Conservation (phyloP, 2,329 filamentous ascomycete genomes). For the Calonectria fujianensis region DNA sequence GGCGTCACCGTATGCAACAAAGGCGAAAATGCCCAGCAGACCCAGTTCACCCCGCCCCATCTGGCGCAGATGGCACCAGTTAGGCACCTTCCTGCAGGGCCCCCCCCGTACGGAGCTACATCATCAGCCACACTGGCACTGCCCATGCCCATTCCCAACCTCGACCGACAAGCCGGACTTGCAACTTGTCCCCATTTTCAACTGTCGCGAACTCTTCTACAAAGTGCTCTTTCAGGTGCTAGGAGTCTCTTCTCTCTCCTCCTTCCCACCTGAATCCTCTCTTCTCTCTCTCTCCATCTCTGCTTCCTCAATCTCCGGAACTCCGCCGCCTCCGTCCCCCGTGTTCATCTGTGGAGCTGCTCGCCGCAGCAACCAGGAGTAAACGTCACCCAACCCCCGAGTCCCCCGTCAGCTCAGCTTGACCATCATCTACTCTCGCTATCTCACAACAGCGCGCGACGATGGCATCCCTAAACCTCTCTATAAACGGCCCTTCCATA, state of each 20-base stretch:
- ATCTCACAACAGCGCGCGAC: conserved; percentile 50
- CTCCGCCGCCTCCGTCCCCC: conserved; percentile 37
- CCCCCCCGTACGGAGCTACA: conserved; percentile 49
- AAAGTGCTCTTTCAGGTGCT: conserved; percentile 41
- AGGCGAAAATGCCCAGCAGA: conserved; percentile 30
- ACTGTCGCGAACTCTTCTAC: conserved; percentile 39
- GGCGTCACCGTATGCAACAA: conserved; percentile 38
- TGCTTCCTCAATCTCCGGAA: conserved; percentile 32
- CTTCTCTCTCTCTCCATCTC: conserved; percentile 23
- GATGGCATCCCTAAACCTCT: conserved; percentile 89
- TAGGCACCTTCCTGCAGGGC: conserved; percentile 44
- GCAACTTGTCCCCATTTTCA: conserved; percentile 46
- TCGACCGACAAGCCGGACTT: conserved; percentile 43
- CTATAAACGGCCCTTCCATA: conserved; percentile 87
- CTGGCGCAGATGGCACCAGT: conserved; percentile 36
- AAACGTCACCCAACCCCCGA: conserved; percentile 53
- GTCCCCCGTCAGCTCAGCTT: conserved; percentile 48
- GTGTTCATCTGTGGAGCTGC: conserved; percentile 52
- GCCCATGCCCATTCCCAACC: conserved; percentile 42
- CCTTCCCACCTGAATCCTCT: conserved; percentile 37
- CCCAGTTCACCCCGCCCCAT: conserved; percentile 45
- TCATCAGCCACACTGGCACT: conserved; percentile 55
- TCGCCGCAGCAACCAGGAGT: conserved; percentile 55
- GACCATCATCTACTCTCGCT: conserved; percentile 50
- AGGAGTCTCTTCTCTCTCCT: conserved; percentile 27